Evolutionary conservation across 768 basidiomycete species (phyloP), one percentile per base, ranked within the genome.

Genomic region (Artomyces pyxidatus): DNA sequence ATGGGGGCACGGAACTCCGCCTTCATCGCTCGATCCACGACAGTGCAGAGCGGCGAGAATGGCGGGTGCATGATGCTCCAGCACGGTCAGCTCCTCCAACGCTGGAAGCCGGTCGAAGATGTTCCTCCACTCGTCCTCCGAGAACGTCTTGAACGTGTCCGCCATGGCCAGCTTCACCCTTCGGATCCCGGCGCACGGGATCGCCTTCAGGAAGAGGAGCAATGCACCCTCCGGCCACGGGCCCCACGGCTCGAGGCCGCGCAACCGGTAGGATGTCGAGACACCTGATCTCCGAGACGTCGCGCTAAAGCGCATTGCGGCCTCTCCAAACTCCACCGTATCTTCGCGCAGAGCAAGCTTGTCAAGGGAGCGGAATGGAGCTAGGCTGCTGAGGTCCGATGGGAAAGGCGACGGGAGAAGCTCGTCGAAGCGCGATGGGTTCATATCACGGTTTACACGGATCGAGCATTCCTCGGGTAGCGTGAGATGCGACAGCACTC

Each of bases 381-480:
- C 42, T 10, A 53, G 47, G 10, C 23, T 44, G 42, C 25, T 40
- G 23, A 49, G 37, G 23, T 53, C 48, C 14, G 45, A 48, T 1
- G 54, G 52, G 37, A 56, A 54, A n/a, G 54, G 52, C 1, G 35
- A 45, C 6, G 52, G 42, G 21, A 46, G 53, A 23, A 49, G 52
- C 19, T 50, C 54, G 27, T 49, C 52, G 12, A 41, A 9, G 26
- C 48, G 47, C 14, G 54, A 46, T n/a, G 54, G 54, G 54, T 56
- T 48, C 52, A 56, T 56, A 14, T 56, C 48, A 30, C 48, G 47
- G 45, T 54, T 48, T 17, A 47, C 48, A 16, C 54, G 54, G 27
- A 54, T 50, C 40, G 41, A 47, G 30, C 52, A 50, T 10, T 49
- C 37, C n/a, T 11, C 22, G 10, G 54, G 48, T 23, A 56, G 54